Conservation (phyloP, 345 rosid species). For the Angophora floribunda region DNA sequence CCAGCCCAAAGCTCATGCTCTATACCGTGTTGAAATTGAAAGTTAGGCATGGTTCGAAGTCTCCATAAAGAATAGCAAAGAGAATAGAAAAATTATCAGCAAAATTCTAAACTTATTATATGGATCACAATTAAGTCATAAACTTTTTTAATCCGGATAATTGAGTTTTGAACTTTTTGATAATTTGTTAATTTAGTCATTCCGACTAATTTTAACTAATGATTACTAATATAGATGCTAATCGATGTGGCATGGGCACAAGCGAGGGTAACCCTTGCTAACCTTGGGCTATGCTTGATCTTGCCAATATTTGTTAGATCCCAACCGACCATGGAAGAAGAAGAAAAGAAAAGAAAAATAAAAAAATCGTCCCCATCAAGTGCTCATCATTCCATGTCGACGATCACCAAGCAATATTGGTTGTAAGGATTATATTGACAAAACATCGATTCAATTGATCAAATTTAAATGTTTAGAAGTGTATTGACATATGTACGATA, state of each 20-base stretch:
- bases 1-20: neutral
- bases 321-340: accelerated
- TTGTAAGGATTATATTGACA: accelerated
- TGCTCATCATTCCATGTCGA: too few species aligned
- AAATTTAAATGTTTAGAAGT: too few species aligned
- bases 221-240: accelerated
- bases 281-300: accelerated
- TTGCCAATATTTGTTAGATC: accelerated
- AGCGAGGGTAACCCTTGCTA: accelerated
- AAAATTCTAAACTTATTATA: accelerated
- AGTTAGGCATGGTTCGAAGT: neutral
- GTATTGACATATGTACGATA: accelerated
- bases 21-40: neutral
- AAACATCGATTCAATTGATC: too few species aligned
- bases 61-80: neutral
- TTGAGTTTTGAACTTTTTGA: accelerated
- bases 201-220: accelerated
- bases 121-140: accelerated
- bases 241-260: too few species aligned
- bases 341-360: neutral
- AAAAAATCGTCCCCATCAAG: too few species aligned
- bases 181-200: neutral
- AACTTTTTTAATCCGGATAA: neutral
- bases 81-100: accelerated
- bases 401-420: accelerated